These are phyloP conservation scores for Rehmannia glutinosa DNA, from an alignment of 257 asterid species.

Conservation along the genomic window DNA sequence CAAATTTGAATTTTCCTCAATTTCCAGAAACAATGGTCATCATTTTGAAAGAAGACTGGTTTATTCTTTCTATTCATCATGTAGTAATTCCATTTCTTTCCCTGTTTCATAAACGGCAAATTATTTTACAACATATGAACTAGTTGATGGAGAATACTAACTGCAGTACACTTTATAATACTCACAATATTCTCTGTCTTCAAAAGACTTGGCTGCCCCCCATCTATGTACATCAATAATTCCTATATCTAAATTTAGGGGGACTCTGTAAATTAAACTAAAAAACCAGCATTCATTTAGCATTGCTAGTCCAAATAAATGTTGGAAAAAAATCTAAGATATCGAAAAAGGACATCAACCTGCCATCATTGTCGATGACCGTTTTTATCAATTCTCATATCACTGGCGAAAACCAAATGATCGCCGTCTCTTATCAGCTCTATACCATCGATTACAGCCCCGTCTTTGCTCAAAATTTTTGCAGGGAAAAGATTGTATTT, in stretches of 20 bases:
- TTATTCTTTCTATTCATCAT: no score
- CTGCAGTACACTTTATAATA: no score
- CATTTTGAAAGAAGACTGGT: no score
- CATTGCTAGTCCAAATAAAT: neutral
- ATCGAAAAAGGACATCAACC: neutral
- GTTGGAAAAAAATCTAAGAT: neutral
- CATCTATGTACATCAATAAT: neutral
- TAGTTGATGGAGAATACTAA: no score
- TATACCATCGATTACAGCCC: conserved; percentile 47
- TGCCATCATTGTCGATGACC: neutral
- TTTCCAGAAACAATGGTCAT: no score
- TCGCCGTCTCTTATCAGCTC: conserved; percentile 70
- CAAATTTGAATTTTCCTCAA: no score
- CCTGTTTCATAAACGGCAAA: no score
- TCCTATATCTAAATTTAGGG: neutral
- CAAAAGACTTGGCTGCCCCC: neutral
- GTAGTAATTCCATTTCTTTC: no score
- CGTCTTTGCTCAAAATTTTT: conserved; percentile 42
- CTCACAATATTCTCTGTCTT: neutral
- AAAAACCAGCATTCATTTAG: neutral
- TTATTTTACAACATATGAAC: no score
- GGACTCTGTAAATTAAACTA: neutral
- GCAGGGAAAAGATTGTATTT: conserved; percentile 38
- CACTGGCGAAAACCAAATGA: conserved; percentile 45
- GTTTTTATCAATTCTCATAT: neutral